Evolutionary conservation across 1,139 yeast genomes (phyloP), one percentile per base, ranked within the genome.

Genomic region (Pichia sp.): DNA sequence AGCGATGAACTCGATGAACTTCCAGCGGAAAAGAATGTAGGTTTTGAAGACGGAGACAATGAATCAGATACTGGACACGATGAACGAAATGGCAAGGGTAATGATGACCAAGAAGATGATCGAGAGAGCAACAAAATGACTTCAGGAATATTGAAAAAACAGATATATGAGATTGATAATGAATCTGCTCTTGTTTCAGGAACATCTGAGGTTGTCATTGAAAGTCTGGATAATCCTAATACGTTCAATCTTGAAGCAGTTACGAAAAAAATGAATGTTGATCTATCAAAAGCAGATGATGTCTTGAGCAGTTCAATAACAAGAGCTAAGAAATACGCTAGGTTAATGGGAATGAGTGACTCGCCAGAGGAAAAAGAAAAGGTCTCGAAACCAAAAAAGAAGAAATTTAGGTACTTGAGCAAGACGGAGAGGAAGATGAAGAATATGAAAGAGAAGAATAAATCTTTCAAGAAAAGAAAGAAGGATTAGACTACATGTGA

Each of bases 371-470:
- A 46, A 32, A 29, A 41, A 57, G 71, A 68, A 11, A 59, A 55
- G 42, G 48, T 53, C 50, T 67, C 65, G 49, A 76, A 77, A 64
- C 72, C 70, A 57, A 78, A 75, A 68, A 86, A 86, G 78, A 88
- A 87, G 79, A 90, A 89, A 77, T 89, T 90, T 66, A 81, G 97
- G 71, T 92, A 92, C 67, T 76, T 90, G 70, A 80, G 92, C 53
- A 88, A 88, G 70, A 75, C 79, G 16, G 96, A 89, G 69, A 79
- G 97, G 72, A 82, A 81, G 65, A 79, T 75, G 34, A 87, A 87
- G 62, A 81, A 78, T 57, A 69, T 80, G 57, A 89, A 87, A 71
- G 89, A 78, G 58, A 67, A 54, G 49, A 47, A 51, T 23, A 57
- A 60, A 65, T 60, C 58, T 38, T 52, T 47, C 15, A 61, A 57